These are phyloP conservation scores for Nothophaeocryptopus gaeumannii DNA, from an alignment of 2,329 filamentous ascomycete genomes.

Conservation along the genomic window DNA sequence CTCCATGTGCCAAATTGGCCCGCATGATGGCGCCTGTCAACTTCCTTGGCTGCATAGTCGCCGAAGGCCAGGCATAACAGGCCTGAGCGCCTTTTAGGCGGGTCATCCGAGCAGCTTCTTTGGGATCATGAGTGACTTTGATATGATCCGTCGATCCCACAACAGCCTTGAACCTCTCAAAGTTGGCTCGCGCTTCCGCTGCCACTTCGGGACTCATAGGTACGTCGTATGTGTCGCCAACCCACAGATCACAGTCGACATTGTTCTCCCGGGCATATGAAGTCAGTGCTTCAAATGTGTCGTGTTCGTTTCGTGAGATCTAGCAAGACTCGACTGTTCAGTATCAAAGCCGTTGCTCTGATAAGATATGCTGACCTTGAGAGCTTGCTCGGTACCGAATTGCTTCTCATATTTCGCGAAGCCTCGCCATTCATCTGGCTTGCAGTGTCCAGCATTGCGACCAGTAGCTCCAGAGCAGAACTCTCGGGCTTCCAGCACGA, in stretches of 20 bases:
- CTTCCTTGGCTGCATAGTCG: slow-evolving; percentile 78
- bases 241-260: slow-evolving; percentile 68
- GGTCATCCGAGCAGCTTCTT: slow-evolving; percentile 52
- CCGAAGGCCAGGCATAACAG: slow-evolving; percentile 63
- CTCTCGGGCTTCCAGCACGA: slow-evolving; percentile 75
- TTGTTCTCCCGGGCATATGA: slow-evolving; percentile 41
- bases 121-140: slow-evolving; percentile 38
- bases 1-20: slow-evolving; percentile 45
- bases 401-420: slow-evolving; percentile 44
- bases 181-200: slow-evolving; percentile 55
- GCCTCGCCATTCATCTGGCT: slow-evolving; percentile 3
- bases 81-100: slow-evolving; percentile 55
- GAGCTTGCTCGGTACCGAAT: slow-evolving; percentile 43
- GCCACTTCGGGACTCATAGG: neutral
- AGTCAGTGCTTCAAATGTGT: slow-evolving; percentile 58
- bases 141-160: slow-evolving; percentile 51
- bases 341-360: slow-evolving; percentile 46
- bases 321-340: slow-evolving; percentile 52
- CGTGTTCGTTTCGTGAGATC: slow-evolving; percentile 70
- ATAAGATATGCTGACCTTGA: slow-evolving; percentile 62
- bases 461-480: slow-evolving; percentile 78
- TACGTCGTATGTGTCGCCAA: slow-evolving; percentile 18
- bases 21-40: slow-evolving; percentile 70
- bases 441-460: slow-evolving; percentile 40
- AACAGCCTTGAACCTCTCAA: slow-evolving; percentile 56